Conservation (phyloP, 2,329 filamentous ascomycete species). For the Sporothrix protearum region DNA sequence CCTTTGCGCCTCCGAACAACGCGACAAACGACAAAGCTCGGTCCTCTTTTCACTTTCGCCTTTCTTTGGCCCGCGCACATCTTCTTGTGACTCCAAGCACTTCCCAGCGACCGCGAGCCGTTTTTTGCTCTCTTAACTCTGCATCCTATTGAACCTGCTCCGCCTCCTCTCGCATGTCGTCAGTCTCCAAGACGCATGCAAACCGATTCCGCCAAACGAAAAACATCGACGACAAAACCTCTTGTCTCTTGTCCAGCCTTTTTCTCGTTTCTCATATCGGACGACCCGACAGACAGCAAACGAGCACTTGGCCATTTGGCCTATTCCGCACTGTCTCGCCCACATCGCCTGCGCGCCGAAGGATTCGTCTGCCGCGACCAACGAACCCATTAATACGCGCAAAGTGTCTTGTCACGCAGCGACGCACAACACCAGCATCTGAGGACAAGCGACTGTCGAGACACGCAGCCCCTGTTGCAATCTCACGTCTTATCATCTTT, state of each 20-base stretch:
- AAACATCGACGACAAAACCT: neutral
- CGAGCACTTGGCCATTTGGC: neutral
- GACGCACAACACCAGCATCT: neutral
- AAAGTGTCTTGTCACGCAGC: conserved; percentile 5
- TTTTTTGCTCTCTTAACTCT: neutral
- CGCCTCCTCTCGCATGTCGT: neutral
- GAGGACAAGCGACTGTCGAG: neutral
- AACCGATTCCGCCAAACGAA: neutral
- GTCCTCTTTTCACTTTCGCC: neutral
- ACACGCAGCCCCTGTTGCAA: neutral
- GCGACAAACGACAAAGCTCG: neutral
- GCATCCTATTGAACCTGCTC: conserved; percentile 2
- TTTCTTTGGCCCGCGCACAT: neutral
- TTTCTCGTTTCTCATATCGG: neutral
- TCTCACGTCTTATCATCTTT: neutral
- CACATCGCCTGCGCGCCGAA: neutral
- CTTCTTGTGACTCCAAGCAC: neutral
- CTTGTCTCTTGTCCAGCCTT: neutral
- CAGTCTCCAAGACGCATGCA: neutral
- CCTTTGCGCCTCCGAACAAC: neutral
- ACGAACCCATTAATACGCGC: neutral
- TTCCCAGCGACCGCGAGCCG: conserved; percentile 6
- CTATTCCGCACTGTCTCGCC: neutral
- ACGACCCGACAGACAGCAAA: neutral
- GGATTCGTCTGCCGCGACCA: neutral